Conservation (phyloP, 768 basidiomycete species). For the Suillus lakei region DNA sequence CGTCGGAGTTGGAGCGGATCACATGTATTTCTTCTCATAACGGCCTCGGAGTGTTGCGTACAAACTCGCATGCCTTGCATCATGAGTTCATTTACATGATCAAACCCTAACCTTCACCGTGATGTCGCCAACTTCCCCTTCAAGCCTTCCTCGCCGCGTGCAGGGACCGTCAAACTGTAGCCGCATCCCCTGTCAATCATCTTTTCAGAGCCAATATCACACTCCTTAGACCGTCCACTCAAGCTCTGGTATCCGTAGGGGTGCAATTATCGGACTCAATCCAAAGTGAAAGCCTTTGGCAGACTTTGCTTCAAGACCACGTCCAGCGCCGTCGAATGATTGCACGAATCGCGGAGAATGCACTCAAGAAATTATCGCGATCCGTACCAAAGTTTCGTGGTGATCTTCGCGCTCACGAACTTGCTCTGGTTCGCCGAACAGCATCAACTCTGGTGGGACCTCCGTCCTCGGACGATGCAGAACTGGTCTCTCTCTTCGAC, state of each 20-base stretch:
- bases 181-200: no score
- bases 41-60: no score
- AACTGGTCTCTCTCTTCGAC: conserved; percentile 76
- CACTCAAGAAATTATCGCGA: conserved; percentile 40
- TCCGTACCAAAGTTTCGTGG: conserved; percentile 46
- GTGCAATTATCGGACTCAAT: conserved; percentile 1
- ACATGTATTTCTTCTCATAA: no score
- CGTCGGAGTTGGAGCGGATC: no score
- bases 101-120: no score
- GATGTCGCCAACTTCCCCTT: no score
- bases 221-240: no score
- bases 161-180: no score
- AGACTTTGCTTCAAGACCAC: background rate
- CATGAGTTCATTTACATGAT: no score
- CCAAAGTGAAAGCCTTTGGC: background rate
- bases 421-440: conserved; percentile 24
- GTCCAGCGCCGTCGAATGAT: conserved; percentile 33
- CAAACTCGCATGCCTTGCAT: no score
- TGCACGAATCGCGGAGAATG: conserved; percentile 44
- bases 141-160: no score
- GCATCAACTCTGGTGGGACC: conserved; percentile 52
- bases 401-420: conserved; percentile 42
- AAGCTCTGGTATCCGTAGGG: background rate
- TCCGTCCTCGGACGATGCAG: conserved; percentile 66
- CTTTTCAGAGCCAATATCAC: no score